Evolutionary conservation across 2,329 filamentous ascomycete species (phyloP).

Genomic region (Penicillium sumatraense): DNA sequence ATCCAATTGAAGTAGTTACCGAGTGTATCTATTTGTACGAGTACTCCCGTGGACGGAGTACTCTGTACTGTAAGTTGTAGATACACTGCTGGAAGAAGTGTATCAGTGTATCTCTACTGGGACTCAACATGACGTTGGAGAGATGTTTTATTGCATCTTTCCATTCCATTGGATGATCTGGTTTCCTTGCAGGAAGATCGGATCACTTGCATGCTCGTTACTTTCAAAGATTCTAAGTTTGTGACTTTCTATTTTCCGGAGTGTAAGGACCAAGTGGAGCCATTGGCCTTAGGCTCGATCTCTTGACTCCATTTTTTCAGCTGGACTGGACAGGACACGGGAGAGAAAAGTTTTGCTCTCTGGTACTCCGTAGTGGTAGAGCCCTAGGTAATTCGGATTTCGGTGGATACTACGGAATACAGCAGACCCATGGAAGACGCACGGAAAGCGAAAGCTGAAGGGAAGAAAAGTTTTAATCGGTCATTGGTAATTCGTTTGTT

Average conservation of each 20-base stretch:
- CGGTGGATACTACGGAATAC: slow-evolving; percentile 19
- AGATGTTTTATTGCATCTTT: slow-evolving; percentile 1
- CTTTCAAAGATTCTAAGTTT: too few relatives aligned
- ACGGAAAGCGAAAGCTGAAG: slow-evolving; percentile 14
- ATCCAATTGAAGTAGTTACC: neutral
- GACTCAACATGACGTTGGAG: slow-evolving; percentile 1
- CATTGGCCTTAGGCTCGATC: slow-evolving; percentile 36
- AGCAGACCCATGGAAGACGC: slow-evolving; percentile 28
- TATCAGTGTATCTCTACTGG: neutral
- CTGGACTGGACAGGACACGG: slow-evolving; percentile 25
- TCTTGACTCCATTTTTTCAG: slow-evolving; percentile 26
- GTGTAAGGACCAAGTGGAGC: slow-evolving; percentile 32
- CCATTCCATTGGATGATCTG: slow-evolving; percentile 12
- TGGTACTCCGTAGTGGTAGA: too few relatives aligned
- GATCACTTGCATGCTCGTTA: slow-evolving; percentile 31
- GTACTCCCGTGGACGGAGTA: neutral
- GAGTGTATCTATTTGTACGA: too few relatives aligned
- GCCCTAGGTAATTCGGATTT: neutral
- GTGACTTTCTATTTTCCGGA: slow-evolving; percentile 42
- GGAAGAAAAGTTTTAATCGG: too few relatives aligned
- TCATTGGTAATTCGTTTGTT: slow-evolving; percentile 12
- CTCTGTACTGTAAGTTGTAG: too few relatives aligned
- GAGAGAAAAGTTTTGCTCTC: slow-evolving; percentile 12
- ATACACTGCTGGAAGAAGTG: too few relatives aligned
- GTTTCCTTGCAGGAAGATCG: slow-evolving; percentile 24